Evolutionary conservation across 306 rosid species (phyloP).

Genomic region (Dalbergia cultrata): DNA sequence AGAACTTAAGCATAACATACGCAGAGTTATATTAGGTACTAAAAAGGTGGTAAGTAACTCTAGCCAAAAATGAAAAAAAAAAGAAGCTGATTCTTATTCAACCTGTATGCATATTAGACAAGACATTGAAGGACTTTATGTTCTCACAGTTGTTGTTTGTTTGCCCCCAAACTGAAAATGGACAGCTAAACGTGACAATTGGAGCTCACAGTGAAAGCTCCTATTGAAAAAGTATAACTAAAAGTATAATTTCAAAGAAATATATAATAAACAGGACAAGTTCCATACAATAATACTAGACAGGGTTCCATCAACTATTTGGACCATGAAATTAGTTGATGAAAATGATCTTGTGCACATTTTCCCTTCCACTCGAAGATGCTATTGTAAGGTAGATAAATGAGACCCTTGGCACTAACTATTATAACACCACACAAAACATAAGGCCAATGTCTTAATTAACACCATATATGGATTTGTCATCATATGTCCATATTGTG

Average conservation of each 20-base stretch:
- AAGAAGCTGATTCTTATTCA: background rate
- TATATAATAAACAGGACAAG: constrained; percentile 26
- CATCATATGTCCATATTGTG: background rate
- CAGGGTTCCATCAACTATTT: constrained; percentile 14
- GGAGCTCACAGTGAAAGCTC: constrained; percentile 7
- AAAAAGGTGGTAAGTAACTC: constrained; percentile 17
- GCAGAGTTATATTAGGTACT: constrained; percentile 25
- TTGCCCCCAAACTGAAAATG: constrained; percentile 7
- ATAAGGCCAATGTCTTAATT: background rate
- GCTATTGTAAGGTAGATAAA: constrained; percentile 6
- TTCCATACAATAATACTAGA: background rate
- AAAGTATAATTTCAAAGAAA: background rate
- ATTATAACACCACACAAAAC: constrained; percentile 17
- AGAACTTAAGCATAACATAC: constrained; percentile 33
- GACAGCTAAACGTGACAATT: constrained; percentile 22
- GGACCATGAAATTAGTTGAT: constrained; percentile 28
- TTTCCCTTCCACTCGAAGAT: constrained; percentile 7
- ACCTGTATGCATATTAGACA: constrained; percentile 1
- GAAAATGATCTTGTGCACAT: background rate
- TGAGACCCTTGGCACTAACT: background rate
- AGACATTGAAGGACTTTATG: constrained; percentile 20
- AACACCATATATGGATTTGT: constrained; percentile 4
- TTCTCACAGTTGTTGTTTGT: constrained; percentile 10
- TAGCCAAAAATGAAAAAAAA: background rate
- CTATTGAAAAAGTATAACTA: background rate